Percentiles rank a stretch among this genome's conserved stretches.
Conservation (phyloP, 78 protist genomes). For the Dictyostelium intermedium region DNA sequence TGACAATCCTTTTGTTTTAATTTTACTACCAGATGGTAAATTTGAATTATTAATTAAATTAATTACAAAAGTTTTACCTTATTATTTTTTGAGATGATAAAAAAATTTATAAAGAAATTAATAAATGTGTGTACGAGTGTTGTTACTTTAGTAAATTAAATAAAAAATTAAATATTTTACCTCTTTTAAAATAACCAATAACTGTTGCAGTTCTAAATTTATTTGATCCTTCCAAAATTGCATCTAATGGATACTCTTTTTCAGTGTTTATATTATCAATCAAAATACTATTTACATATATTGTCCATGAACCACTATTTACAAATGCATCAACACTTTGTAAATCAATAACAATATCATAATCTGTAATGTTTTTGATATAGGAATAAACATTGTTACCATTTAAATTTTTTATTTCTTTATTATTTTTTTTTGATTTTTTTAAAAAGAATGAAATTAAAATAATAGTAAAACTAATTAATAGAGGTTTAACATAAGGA, state of each 20-base stretch:
- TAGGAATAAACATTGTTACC: no score
- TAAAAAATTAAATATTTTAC: neutral
- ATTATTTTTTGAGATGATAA: no score
- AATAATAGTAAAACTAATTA: no score
- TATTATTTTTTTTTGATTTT: no score
- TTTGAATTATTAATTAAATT: neutral
- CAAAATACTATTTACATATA: neutral
- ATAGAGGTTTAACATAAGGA: no score
- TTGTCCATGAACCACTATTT: neutral
- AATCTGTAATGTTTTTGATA: neutral
- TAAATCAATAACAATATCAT: neutral
- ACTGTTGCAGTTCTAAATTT: neutral
- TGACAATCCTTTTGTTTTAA: neutral
- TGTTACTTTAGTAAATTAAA: no score
- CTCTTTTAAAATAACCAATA: constrained; percentile 11
- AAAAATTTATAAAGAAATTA: no score
- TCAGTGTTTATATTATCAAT: neutral
- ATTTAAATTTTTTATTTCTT: no score
- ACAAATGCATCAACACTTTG: constrained; percentile 7
- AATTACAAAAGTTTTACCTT: neutral
- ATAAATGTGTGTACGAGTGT: no score
- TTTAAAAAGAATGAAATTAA: no score
- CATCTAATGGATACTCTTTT: neutral
- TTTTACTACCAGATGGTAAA: neutral
- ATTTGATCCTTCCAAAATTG: neutral